A percentile compares a stretch with the other conserved stretches of the same genome.
Evolutionary conservation across 2,329 filamentous ascomycete genomes (phyloP).

Genomic region (Dothiorella sarmentorum): DNA sequence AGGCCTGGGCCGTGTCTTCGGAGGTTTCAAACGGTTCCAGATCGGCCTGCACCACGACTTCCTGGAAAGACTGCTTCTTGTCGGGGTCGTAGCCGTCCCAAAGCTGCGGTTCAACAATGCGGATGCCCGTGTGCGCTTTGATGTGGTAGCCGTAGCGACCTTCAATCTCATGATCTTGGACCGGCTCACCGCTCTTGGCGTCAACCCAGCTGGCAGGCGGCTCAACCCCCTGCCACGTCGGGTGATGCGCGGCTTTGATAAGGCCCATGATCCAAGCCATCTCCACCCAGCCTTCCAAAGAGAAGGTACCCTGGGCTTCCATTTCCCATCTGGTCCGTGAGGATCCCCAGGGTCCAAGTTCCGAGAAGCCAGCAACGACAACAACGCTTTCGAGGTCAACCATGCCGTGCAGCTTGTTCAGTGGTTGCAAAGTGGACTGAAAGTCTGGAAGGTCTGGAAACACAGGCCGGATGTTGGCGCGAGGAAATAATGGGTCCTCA

Average conservation of each 20-base stretch:
- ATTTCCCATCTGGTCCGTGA: constrained; percentile 87
- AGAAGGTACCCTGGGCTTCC: constrained; percentile 83
- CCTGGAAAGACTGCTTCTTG: constrained; percentile 11
- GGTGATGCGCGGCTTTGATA: constrained; percentile 57
- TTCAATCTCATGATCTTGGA: constrained; percentile 32
- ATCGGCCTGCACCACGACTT: not conserved
- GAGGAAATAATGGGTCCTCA: constrained; percentile 5
- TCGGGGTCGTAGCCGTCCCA: constrained; percentile 26
- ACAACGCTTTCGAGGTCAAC: constrained; percentile 38
- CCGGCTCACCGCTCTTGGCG: constrained; percentile 24
- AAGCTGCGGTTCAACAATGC: constrained; percentile 30
- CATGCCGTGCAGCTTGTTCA: constrained; percentile 30
- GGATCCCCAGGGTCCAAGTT: constrained; percentile 74
- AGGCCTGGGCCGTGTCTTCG: not conserved
- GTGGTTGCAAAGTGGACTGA: not conserved
- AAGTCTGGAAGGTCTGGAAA: constrained; percentile 19
- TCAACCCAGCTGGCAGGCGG: constrained; percentile 31
- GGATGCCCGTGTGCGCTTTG: constrained; percentile 33
- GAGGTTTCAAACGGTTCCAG: not conserved
- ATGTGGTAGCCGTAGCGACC: constrained; percentile 32
- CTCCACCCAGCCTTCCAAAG: constrained; percentile 80
- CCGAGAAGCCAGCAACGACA: constrained; percentile 41
- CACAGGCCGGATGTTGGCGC: constrained; percentile 16
- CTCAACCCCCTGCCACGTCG: constrained; percentile 57
- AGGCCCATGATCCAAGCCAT: constrained; percentile 95